phyloP scores from a whole-genome alignment of 768 basidiomycete species.

The Candolleomyces aberdarensis region DNA sequence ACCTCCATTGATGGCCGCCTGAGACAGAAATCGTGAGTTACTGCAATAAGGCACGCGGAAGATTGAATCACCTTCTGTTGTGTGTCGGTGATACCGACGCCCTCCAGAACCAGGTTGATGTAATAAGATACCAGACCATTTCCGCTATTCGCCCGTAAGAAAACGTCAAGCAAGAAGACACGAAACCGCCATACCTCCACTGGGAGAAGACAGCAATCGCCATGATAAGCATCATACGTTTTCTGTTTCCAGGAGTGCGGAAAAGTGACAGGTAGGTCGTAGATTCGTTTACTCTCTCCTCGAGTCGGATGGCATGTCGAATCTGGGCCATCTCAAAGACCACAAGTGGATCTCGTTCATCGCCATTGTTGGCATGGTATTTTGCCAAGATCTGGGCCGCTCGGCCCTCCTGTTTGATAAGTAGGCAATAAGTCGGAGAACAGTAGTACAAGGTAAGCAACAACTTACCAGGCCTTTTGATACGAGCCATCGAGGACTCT shows the following conservation, averaged over 20 bases:
- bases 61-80: conserved; percentile 36
- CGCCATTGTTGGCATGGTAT: conserved; percentile 65
- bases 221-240: conserved; percentile 65
- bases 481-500: conserved; percentile 65
- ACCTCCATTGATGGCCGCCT: conserved; percentile 56
- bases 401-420: conserved; percentile 41
- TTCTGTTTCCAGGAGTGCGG: conserved; percentile 62
- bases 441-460: neutral
- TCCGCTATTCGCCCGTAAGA: conserved; percentile 34
- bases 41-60: neutral
- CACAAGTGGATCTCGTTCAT: conserved; percentile 58
- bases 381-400: conserved; percentile 63
- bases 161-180: neutral
- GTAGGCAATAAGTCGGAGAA: neutral
- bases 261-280: conserved; percentile 54
- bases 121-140: conserved; percentile 75
- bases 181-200: conserved; percentile 50
- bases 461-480: conserved; percentile 52
- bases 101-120: conserved; percentile 63
- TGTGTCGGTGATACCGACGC: conserved; percentile 55
- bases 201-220: conserved; percentile 70
- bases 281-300: conserved; percentile 48
- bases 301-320: conserved; percentile 60
- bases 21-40: neutral
- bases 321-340: conserved; percentile 64